Base-by-base conservation (phyloP, 768 basidiomycete genomes). In the Polyporus arcularius region DNA sequence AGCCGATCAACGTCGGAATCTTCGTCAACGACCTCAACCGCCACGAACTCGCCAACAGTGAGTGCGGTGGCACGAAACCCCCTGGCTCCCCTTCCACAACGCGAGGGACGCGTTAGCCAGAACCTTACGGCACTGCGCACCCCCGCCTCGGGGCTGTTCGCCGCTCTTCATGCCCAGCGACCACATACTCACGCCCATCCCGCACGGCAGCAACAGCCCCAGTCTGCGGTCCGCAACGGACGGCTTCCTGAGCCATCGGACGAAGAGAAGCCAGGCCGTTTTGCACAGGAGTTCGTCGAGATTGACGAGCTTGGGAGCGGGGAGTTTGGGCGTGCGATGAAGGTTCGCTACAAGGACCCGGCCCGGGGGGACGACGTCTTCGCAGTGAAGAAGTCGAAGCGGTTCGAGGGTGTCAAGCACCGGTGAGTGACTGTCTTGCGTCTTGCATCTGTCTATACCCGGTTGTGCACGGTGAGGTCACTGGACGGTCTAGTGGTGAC, bases 301-400 rank as follows among this genome's bases (percentile, higher is more conserved):
- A 76, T 94, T 43, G 89, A 90, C 58, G 85, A 88, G 68, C 79
- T 98, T 11, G 96, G 96, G 5, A 88, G 87, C 53, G 96, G 96
- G 14, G 93, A 94, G 71, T 98, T 98, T 74, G 95, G 95, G 28
- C 89, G 89, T 68, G 96, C 94, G 18, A 89, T 94, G 76, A 92
- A 90, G 75, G 92, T 89, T 45, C 83, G 82, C 57, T 78, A 80
- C 71, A 92, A 94, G 76, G 68, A 72, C 39, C 46, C 65, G 26
- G 65, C 57, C 3, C 59, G 54, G 10, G 65, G 62, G 26, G 65
- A 66, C 16, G 65, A 76, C 50, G 74, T 92, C 38, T 96, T 82
- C 72, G 96, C 96, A 10, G 86, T 99, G 69, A 99, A 99, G 81
- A 90, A 92, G 72, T 96, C 93, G 32, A 95, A 96, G 77, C 83